Base-by-base conservation (phyloP, 371 early-diverging fungal genomes). In the Mucor piriformis region DNA sequence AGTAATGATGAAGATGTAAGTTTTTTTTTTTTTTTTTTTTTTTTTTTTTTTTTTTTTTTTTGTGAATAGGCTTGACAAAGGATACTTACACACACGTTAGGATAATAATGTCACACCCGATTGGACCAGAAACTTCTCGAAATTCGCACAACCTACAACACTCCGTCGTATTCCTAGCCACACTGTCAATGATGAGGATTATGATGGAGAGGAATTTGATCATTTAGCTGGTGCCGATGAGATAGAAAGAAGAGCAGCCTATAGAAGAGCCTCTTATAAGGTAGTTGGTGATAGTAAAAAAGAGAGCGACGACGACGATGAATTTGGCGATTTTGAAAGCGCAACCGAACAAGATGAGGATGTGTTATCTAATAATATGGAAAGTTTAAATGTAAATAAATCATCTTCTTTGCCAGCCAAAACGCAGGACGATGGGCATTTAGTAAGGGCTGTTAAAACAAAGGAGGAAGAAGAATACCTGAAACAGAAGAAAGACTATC, bases 111-210 rank as follows among this genome's bases (percentile, higher is more conserved):
- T 69, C 12, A 66, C 63, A 33, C 62, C 65, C 16, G 68, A 67
- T 44, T 72, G 68, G 66, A 62, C 64, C 40, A 62, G 74, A 25
- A 69, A 64, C 12, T 77, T 69, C 44, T 70, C 73, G 8, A 73
- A 77, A 57, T 75, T 77, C 57, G 64, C 77, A 59, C 72, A 69
- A n/a, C 64, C 77, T n/a, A 66, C 53, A 8, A 56, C 50, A 33
- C 61, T 70, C 53, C 58, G 57, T 10, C 67, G 71, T 54, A 70
- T 60, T 29, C 58, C 60, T 40, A 73, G 70, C 23, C 67, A 66
- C 40, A 50, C 49, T n/a, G 61, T 40, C 10, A 60, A 58, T 8
- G 66, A 73, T 29, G 79, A 74, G 1, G 73, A 73, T 7, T 65
- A 73, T 2, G 71, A 77, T 10, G 63, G 50, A 8, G 66, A 69